Evolutionary conservation across 441 rosid species (phyloP).

Genomic region (Erysimum cheiri): DNA sequence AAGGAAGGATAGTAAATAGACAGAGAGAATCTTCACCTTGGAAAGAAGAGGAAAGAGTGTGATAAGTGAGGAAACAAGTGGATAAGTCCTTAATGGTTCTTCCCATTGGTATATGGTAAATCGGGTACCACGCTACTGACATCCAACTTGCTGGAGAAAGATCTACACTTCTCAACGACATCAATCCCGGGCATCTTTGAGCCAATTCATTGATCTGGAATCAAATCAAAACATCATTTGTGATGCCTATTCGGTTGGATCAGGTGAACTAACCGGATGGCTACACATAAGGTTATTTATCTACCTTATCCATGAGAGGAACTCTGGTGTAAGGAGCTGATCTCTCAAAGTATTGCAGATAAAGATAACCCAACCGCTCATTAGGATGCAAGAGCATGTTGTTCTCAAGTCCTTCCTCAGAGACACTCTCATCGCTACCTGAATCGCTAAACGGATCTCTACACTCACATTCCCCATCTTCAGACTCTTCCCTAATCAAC

Average conservation of each 20-base stretch:
- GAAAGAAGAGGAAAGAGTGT: constrained; percentile 92
- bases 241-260: not conserved
- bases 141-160: constrained; percentile 99
- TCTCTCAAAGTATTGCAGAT: constrained; percentile 83
- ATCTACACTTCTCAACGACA: constrained; percentile 89
- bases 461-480: constrained; percentile 74
- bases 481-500: constrained; percentile 70
- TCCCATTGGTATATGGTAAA: constrained; percentile 98
- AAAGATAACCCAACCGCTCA: constrained; percentile 79
- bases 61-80: constrained; percentile 93
- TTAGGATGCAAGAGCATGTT: constrained; percentile 64
- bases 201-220: constrained; percentile 79
- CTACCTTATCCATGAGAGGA: constrained; percentile 98
- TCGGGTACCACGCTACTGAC: constrained; percentile 99
- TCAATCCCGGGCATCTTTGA: constrained; percentile 72
- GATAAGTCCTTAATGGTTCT: constrained; percentile 92
- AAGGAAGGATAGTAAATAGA: constrained; percentile 11
- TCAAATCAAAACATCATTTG: constrained; percentile 16
- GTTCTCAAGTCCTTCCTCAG: constrained; percentile 82
- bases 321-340: constrained; percentile 91
- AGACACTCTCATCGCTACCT: constrained; percentile 84
- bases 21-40: constrained; percentile 59
- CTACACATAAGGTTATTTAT: constrained; percentile 16
- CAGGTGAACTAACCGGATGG: not conserved
- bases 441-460: constrained; percentile 82